Base-by-base conservation (phyloP, 2,329 filamentous ascomycete species). In the Chaetomiaceae sp. region DNA sequence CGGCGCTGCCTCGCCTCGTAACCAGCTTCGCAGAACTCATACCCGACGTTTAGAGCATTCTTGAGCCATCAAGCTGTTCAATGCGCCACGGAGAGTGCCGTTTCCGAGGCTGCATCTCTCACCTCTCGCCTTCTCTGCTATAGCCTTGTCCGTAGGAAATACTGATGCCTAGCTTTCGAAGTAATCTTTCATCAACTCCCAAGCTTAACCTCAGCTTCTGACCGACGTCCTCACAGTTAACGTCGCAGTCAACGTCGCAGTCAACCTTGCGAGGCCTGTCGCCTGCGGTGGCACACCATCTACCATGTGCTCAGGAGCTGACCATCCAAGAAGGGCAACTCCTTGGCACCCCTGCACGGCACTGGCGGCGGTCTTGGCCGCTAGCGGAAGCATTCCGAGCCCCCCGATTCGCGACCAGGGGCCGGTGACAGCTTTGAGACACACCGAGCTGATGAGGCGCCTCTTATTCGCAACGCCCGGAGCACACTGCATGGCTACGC, bases 361-460 rank as follows among this genome's bases (percentile, higher is more conserved):
- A 31, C 14, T n/a, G n/a, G n/a, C n/a, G 14, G 33, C 42, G 22
- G 27, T 23, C 47, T 47, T 46, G 42, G 45, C 44, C 40, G 25
- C 5, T n/a, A n/a, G 5, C 27, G 47, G 47, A 53, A 47, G 37
- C 22, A 29, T 37, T 22, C 51, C 51, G 51, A 31, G 36, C 14
- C 19, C n/a, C 15, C 11, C 19, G 5, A 38, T 31, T 38, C 17
- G 27, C 11, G 27, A 23, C 2, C 44, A 44, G 44, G 40, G 46
- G 48, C 22, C 39, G 40, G 20, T 36, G 48, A 31, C 40, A 31
- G 20, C 22, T 17, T 23, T 42, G 47, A 20, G 19, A 37, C 52
- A 54, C 43, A 51, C 53, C 43, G 53, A 55, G 31, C 53, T 9
- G 25, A n/a, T 22, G 17, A 34, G 29, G 38, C 22, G 45, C 23